Conservation (phyloP, 2,329 filamentous ascomycete genomes). For the Sordariomycetes sp. region DNA sequence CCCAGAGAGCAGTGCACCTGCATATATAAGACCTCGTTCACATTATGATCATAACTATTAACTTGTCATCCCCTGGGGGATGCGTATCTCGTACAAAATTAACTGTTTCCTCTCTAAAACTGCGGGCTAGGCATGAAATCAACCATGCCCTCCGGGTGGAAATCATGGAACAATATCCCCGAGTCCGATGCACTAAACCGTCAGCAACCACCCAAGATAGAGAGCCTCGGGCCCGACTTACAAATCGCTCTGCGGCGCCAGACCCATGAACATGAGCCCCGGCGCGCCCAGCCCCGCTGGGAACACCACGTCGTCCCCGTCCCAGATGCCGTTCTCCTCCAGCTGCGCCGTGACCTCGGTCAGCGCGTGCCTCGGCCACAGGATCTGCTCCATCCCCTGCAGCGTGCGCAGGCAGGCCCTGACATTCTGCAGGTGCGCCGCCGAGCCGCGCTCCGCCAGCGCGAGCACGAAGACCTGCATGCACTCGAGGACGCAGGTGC, state of each 20-base stretch:
- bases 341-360: conserved; percentile 13
- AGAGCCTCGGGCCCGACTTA: not conserved
- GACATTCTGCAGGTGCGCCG: conserved; percentile 4
- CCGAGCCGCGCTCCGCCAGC: conserved; percentile 5
- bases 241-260: conserved; percentile 1
- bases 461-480: conserved; percentile 15
- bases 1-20: too few species aligned
- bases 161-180: not conserved
- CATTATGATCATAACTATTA: too few species aligned
- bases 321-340: conserved; percentile 2
- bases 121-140: not conserved
- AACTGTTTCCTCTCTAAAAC: not conserved
- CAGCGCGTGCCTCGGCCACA: conserved; percentile 13
- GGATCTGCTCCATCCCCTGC: conserved; percentile 16
- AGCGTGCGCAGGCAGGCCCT: conserved; percentile 11
- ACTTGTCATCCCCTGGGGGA: too few species aligned
- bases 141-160: not conserved
- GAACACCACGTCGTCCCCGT: not conserved
- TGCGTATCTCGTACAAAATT: too few species aligned
- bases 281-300: not conserved
- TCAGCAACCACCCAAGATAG: not conserved
- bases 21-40: too few species aligned
- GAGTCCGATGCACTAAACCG: not conserved
- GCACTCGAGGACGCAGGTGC: conserved; percentile 11
- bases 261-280: conserved; percentile 1